Evolutionary conservation across 352 stramenopile species (phyloP).

Genomic region (Globisporangium megalacanthum): DNA sequence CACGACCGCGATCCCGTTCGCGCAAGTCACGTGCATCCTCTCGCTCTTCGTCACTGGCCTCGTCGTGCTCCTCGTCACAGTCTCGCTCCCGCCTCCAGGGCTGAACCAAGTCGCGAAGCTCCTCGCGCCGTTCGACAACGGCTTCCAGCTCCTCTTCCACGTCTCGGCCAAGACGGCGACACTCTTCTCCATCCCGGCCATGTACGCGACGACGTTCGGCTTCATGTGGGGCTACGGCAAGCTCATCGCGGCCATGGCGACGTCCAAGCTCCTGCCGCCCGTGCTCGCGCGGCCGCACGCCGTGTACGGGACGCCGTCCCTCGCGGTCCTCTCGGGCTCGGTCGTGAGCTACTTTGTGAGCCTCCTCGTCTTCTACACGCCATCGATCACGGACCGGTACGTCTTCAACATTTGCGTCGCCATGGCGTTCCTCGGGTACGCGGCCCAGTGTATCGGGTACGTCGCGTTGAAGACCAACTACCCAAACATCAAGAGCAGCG

Average conservation of each 20-base stretch:
- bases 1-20: conserved; percentile 14
- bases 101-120: conserved; percentile 21
- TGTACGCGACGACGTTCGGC: conserved; percentile 26
- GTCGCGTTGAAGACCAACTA: conserved; percentile 26
- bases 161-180: conserved; percentile 19
- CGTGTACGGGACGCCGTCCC: conserved; percentile 14
- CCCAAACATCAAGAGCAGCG: conserved; percentile 20
- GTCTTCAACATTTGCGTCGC: conserved; percentile 31
- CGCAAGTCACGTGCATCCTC: conserved; percentile 19
- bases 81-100: conserved; percentile 16
- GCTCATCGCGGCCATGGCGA: conserved; percentile 25
- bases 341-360: conserved; percentile 20
- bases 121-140: conserved; percentile 23
- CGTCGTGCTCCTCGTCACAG: conserved; percentile 21
- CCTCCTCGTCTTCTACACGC: conserved; percentile 18
- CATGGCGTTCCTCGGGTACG: conserved; percentile 24
- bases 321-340: conserved; percentile 19
- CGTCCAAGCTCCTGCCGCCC: conserved; percentile 24
- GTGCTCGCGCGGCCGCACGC: conserved; percentile 10
- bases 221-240: conserved; percentile 37
- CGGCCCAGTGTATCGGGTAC: conserved; percentile 26
- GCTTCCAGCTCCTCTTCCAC: conserved; percentile 23
- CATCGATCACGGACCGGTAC: conserved; percentile 14
- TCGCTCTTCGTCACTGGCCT: conserved; percentile 16
- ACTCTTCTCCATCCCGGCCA: conserved; percentile 30